Evolutionary conservation across 1,284 basidiomycete species (phyloP).

Genomic region (Puccinia novopanici): DNA sequence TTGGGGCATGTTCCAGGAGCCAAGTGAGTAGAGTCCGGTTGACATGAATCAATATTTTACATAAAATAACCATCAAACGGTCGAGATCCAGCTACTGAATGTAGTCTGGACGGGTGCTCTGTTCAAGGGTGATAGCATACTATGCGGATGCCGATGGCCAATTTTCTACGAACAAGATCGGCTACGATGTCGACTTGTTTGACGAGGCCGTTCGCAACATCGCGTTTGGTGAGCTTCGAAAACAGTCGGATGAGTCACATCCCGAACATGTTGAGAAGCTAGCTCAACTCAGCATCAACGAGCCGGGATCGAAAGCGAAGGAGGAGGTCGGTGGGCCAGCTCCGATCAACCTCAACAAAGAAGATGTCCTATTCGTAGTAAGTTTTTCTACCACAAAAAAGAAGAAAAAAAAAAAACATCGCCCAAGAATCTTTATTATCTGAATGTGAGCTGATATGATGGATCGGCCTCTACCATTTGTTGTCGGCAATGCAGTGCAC

Average conservation of each 20-base stretch:
- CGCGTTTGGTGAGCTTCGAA: conserved; percentile 13
- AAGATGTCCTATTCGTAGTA: conserved; percentile 17
- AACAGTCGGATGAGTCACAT: not conserved
- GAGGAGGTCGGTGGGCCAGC: not conserved
- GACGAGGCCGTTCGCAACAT: conserved; percentile 38
- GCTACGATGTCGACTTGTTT: conserved; percentile 42
- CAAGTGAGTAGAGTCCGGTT: conserved; percentile 4
- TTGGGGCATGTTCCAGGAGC: conserved; percentile 36
- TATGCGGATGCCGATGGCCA: conserved; percentile 48
- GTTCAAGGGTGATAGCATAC: conserved; percentile 39
- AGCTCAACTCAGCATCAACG: not conserved
- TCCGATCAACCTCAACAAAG: not conserved
- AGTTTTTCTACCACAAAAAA: not conserved
- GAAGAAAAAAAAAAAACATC: not conserved
- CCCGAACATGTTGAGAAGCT: not conserved
- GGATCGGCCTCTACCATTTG: too few species aligned
- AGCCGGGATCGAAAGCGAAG: not conserved
- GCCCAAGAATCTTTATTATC: not conserved
- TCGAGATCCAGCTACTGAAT: not conserved
- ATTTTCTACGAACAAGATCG: conserved; percentile 39
- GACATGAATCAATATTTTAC: not conserved
- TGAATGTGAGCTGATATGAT: not conserved
- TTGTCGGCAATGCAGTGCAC: not conserved
- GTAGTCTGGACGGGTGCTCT: not conserved
- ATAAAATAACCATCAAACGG: not conserved